Evolutionary conservation across 208 protist genomes (phyloP), one percentile per base, ranked within the genome.

Genomic region (Leishmania arabica): DNA sequence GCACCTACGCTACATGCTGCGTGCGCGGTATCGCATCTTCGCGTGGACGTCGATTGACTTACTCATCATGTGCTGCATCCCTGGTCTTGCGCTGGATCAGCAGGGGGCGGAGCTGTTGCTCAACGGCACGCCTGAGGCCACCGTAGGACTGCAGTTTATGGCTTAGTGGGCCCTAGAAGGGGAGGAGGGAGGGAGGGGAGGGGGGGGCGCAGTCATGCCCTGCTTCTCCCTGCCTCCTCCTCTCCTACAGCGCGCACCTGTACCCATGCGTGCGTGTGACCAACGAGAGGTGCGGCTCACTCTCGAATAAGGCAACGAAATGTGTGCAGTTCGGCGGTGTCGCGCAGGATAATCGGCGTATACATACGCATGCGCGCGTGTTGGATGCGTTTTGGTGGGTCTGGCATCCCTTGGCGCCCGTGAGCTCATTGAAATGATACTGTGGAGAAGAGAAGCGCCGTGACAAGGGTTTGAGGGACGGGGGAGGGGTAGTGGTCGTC

Each of bases 1-100:
- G 80, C 91, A 92, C 31, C 83, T 95, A 62, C 93, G 93, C 11
- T 96, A 93, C 78, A 51, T 94, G 34, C 74, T 95, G 37, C 91
- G 91, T 3, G 86, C 84, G 21, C 93, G 93, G 21, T 96, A 95
- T 79, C 87, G 87, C 60, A 78, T 96, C 6, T 77, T 83, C 13
- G 76, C 84, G 19, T 81, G 74, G 66, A 82, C 89, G 2, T 31
- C 74, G 34, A 31, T 64, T 4, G 89, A 93, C 66, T 70, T 93
- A 27, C 34, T 83, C 2, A 49, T 71, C n/a, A 84, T 87, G 70
- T 88, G 78, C 53, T 95, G 85, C 78, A 87, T 85, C 54, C 90
- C 91, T 7, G 76, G 89, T 21, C 75, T 87, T 31, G 89, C 85
- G 40, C 80, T 93, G 45, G 93, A 95, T 68, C 93, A 96, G 76